Conservation (phyloP, 2,329 filamentous ascomycete species). For the Dendryphion nanum region DNA sequence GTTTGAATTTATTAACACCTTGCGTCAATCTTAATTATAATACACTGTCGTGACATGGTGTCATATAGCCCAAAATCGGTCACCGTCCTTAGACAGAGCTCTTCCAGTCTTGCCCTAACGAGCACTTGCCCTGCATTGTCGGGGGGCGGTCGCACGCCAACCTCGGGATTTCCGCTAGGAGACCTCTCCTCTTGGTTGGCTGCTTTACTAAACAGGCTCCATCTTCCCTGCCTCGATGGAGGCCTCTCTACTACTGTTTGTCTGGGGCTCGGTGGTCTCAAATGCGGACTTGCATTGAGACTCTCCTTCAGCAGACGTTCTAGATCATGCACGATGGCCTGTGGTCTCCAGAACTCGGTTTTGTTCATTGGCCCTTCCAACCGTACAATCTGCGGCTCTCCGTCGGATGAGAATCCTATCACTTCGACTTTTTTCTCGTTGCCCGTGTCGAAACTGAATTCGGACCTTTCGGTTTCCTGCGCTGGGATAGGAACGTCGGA, state of each 20-base stretch:
- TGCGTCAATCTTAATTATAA: constrained; percentile 31
- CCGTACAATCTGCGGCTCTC: constrained; percentile 40
- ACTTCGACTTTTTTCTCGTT: constrained; percentile 30
- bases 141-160: constrained; percentile 12
- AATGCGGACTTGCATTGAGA: constrained; percentile 23
- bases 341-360: constrained; percentile 45
- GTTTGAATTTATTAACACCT: constrained; percentile 19
- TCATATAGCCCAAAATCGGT: constrained; percentile 38
- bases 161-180: constrained; percentile 18
- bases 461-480: constrained; percentile 21
- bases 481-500: constrained; percentile 37
- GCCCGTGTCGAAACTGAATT: constrained; percentile 28
- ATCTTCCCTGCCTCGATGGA: constrained; percentile 25
- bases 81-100: constrained; percentile 32
- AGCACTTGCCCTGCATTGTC: constrained; percentile 15
- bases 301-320: constrained; percentile 31
- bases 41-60: constrained; percentile 34
- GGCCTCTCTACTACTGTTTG: constrained; percentile 11
- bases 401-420: constrained; percentile 41
- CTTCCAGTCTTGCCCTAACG: constrained; percentile 28
- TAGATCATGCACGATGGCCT: constrained; percentile 42
- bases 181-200: constrained; percentile 19
- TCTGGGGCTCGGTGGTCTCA: constrained; percentile 8
- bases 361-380: constrained; percentile 41
- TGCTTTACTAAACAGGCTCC: too few species aligned